Evolutionary conservation across 2,329 filamentous ascomycete species (phyloP).

Genomic region (Thielaviopsis populi): DNA sequence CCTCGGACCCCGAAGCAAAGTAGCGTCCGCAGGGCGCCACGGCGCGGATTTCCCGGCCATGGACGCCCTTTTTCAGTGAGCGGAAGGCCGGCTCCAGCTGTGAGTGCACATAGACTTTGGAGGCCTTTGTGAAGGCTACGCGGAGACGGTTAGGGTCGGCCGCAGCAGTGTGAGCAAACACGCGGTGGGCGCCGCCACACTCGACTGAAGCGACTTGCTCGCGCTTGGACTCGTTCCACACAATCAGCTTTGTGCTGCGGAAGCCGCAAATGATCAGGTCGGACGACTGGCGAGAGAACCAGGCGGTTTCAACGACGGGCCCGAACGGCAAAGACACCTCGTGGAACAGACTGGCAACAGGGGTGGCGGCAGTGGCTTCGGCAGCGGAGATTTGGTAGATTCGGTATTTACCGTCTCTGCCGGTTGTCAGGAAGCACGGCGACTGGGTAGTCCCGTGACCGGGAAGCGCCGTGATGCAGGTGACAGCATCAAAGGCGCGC

Average conservation of each 20-base stretch:
- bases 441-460: slow-evolving; percentile 19
- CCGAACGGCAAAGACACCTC: slow-evolving; percentile 55
- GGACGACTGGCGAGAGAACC: slow-evolving; percentile 32
- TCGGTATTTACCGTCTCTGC: slow-evolving; percentile 61
- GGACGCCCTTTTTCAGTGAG: slow-evolving; percentile 43
- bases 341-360: slow-evolving; percentile 38
- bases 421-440: slow-evolving; percentile 50
- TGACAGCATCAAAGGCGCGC: slow-evolving; percentile 44
- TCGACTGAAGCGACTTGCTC: slow-evolving; percentile 56
- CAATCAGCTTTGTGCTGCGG: slow-evolving; percentile 59
- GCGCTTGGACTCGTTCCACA: slow-evolving; percentile 62
- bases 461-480: slow-evolving; percentile 41
- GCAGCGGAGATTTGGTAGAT: slow-evolving; percentile 36
- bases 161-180: slow-evolving; percentile 41
- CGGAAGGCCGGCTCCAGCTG: slow-evolving; percentile 23
- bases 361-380: slow-evolving; percentile 17
- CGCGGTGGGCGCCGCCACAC: slow-evolving; percentile 73
- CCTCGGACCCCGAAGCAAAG: slow-evolving; percentile 59
- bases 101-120: slow-evolving; percentile 34
- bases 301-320: slow-evolving; percentile 59
- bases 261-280: slow-evolving; percentile 69
- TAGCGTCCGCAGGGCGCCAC: slow-evolving; percentile 25
- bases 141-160: slow-evolving; percentile 23
- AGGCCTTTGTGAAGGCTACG: slow-evolving; percentile 64
- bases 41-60: slow-evolving; percentile 70